Conservation (phyloP, 140 eudicot species). For the Senecio squalidus region DNA sequence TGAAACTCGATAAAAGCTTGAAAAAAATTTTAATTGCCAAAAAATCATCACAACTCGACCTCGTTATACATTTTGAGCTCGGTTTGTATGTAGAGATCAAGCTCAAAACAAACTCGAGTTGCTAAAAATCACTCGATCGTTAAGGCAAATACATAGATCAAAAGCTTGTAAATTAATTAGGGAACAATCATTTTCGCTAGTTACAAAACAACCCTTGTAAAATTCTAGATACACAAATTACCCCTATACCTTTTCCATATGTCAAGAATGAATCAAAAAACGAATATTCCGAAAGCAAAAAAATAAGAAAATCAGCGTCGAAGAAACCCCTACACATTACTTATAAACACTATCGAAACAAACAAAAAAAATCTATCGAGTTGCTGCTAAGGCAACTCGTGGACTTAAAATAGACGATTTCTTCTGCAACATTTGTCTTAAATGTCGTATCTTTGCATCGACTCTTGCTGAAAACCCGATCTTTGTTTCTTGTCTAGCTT, state of each 20-base stretch:
- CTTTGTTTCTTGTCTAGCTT: slow-evolving; percentile 60
- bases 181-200: slow-evolving; percentile 10
- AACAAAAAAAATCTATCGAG: background rate
- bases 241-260: slow-evolving; percentile 22
- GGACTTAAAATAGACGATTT: slow-evolving; percentile 46
- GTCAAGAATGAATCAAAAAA: slow-evolving; percentile 20
- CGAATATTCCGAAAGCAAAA: background rate
- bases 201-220: slow-evolving; percentile 9
- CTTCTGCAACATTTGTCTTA: slow-evolving; percentile 46
- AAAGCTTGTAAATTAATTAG: background rate
- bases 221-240: slow-evolving; percentile 19
- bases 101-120: no score
- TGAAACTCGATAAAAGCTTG: no score
- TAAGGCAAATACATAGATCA: slow-evolving; percentile 1
- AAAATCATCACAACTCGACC: no score
- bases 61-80: no score
- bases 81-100: no score
- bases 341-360: slow-evolving; percentile 23
- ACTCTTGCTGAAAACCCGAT: slow-evolving; percentile 74
- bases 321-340: slow-evolving; percentile 28
- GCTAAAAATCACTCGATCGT: no score
- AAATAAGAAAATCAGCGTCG: background rate
- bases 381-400: slow-evolving; percentile 33
- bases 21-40: no score
- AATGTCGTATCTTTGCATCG: slow-evolving; percentile 62